Evolutionary conservation across 495 filamentous ascomycete genomes (phyloP).

Genomic region (Hypomontagnella monticulosa): DNA sequence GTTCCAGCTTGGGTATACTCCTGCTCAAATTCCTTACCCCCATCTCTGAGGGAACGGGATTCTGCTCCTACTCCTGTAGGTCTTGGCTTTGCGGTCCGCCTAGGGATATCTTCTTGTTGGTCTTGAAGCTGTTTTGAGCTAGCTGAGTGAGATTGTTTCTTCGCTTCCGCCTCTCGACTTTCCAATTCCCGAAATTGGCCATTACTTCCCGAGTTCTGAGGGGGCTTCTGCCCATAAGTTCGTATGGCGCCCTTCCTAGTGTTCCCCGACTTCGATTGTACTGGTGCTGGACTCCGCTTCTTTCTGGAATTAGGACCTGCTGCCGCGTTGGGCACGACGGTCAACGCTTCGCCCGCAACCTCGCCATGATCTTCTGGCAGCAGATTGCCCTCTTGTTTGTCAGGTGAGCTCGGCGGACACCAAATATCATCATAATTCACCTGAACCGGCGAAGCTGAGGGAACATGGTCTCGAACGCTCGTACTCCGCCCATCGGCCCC

Average conservation of each 20-base stretch:
- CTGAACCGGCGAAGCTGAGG: neutral
- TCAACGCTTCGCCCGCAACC: neutral
- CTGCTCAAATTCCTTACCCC: neutral
- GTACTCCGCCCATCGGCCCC: constrained; percentile 1
- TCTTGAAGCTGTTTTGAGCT: constrained; percentile 1
- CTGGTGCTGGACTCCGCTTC: constrained; percentile 23
- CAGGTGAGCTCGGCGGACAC: neutral
- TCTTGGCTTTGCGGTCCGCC: neutral
- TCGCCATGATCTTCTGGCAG: neutral
- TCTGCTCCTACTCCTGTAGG: neutral
- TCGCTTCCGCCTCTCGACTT: neutral
- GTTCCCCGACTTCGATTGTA: neutral
- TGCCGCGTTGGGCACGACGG: neutral
- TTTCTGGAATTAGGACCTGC: constrained; percentile 30
- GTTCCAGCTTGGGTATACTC: neutral
- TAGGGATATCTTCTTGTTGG: neutral
- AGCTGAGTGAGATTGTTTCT: neutral
- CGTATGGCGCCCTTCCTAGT: neutral
- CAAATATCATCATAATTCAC: neutral
- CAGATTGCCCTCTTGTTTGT: constrained; percentile 3
- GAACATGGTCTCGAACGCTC: neutral
- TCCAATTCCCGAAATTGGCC: neutral
- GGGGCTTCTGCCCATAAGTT: constrained; percentile 7
- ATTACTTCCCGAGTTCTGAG: neutral
- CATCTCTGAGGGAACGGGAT: neutral